These are phyloP conservation scores for Lanzia echinophila DNA, from an alignment of 2,329 filamentous ascomycete genomes.

Conservation along the genomic window DNA sequence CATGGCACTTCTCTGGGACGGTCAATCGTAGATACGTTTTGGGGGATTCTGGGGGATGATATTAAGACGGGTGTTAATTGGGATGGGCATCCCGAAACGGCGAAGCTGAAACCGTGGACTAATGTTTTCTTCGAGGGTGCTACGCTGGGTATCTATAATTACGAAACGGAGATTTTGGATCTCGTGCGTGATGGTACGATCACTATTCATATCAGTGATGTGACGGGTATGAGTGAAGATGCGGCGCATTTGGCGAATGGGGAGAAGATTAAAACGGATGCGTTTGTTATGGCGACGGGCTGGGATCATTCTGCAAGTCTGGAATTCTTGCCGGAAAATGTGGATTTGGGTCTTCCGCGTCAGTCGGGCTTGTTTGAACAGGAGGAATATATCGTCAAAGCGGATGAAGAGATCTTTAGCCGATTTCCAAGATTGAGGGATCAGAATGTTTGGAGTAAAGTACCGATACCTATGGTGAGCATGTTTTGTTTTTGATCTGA, in stretches of 20 bases:
- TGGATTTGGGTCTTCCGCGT: conserved; percentile 45
- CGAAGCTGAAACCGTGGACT: conserved; percentile 48
- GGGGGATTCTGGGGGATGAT: conserved; percentile 50
- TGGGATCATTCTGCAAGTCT: conserved; percentile 50
- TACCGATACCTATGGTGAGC: conserved; percentile 37
- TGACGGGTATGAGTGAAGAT: conserved; percentile 38
- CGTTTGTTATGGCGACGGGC: conserved; percentile 50
- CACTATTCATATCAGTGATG: conserved; percentile 45
- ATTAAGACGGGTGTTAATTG: conserved; percentile 47
- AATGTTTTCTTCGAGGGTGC: conserved; percentile 46
- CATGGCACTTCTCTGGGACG: conserved; percentile 53
- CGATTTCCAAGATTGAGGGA: conserved; percentile 46
- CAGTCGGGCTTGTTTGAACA: conserved; percentile 26
- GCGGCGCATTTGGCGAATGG: conserved; percentile 47
- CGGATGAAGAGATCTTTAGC: conserved; percentile 47
- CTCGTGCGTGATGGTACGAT: conserved; percentile 47
- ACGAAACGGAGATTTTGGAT: conserved; percentile 50
- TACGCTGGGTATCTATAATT: conserved; percentile 55
- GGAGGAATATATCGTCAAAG: conserved; percentile 34
- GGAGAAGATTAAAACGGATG: conserved; percentile 41
- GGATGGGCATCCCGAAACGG: conserved; percentile 45
- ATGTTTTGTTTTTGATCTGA: too few relatives aligned
- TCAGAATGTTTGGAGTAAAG: conserved; percentile 44
- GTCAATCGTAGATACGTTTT: conserved; percentile 49
- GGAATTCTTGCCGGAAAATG: conserved; percentile 44